Evolutionary conservation across 2,329 filamentous ascomycete species (phyloP).

Genomic region (Calonectria hawksworthii): DNA sequence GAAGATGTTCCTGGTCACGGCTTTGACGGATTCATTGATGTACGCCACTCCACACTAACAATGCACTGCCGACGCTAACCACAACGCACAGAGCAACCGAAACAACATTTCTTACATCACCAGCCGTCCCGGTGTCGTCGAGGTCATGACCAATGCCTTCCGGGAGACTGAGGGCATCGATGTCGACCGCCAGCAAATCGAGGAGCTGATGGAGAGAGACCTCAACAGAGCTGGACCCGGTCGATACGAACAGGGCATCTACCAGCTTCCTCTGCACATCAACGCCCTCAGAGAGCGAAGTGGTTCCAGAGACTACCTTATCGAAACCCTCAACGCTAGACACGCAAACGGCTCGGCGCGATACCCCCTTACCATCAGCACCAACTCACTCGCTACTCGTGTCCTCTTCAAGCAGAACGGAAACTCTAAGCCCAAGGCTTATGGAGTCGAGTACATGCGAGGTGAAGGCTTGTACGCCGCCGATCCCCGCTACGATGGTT

Average conservation of each 20-base stretch:
- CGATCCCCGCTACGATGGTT: conserved; percentile 45
- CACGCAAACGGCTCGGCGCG: conserved; percentile 59
- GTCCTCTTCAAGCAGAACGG: conserved; percentile 49
- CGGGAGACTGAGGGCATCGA: conserved; percentile 29
- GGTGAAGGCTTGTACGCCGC: conserved; percentile 59
- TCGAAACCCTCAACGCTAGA: conserved; percentile 52
- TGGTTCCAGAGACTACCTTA: conserved; percentile 32
- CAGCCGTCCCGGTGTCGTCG: conserved; percentile 27
- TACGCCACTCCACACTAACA: background rate
- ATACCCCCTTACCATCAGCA: conserved; percentile 58
- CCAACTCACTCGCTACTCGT: conserved; percentile 53
- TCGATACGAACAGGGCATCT: conserved; percentile 48
- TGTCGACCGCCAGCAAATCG: conserved; percentile 39
- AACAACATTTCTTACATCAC: conserved; percentile 40
- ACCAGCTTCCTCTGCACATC: conserved; percentile 47
- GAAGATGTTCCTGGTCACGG: conserved; percentile 55
- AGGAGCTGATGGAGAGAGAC: conserved; percentile 47
- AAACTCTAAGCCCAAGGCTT: conserved; percentile 30
- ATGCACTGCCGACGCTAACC: background rate
- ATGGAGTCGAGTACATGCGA: conserved; percentile 52
- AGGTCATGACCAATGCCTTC: conserved; percentile 26
- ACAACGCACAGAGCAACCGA: conserved; percentile 28
- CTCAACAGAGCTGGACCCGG: conserved; percentile 43
- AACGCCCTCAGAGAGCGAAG: conserved; percentile 32
- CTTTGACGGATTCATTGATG: conserved; percentile 55